Conservation (phyloP, 192 early-diverging fungal species). For the Mycoemilia scoparia region DNA sequence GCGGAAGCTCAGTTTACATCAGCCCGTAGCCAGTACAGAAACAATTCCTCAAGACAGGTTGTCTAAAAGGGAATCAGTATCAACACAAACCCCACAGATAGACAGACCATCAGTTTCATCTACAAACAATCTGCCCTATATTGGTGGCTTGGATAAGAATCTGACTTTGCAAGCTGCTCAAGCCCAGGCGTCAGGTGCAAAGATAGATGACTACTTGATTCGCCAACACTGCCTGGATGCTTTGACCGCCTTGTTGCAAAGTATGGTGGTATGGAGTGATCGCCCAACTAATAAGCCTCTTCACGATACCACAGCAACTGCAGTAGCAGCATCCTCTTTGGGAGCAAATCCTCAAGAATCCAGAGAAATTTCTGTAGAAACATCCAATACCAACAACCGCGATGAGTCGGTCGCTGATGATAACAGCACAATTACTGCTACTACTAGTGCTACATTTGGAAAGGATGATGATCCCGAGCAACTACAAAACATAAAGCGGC, state of each 20-base stretch:
- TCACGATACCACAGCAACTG: not conserved
- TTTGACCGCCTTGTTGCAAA: conserved; percentile 39
- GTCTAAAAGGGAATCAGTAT: no score
- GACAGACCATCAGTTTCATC: no score
- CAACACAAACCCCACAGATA: no score
- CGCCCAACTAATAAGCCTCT: conserved; percentile 10
- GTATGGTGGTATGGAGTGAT: conserved; percentile 49
- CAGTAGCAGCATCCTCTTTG: not conserved
- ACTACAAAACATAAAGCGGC: conserved; percentile 63
- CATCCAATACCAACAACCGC: not conserved
- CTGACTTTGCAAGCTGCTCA: no score
- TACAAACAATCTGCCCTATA: no score
- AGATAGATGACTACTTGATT: conserved; percentile 25
- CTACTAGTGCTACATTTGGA: not conserved
- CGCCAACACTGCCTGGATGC: conserved; percentile 40
- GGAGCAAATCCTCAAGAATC: not conserved
- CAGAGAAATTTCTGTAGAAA: not conserved
- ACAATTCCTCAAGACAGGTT: no score
- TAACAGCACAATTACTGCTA: not conserved
- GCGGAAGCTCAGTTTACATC: no score
- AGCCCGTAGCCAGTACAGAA: no score
- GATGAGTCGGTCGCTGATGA: not conserved
- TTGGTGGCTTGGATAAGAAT: no score
- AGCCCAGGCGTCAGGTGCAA: no score
- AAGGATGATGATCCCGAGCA: conserved; percentile 62